phyloP scores from a whole-genome alignment of 345 rosid genomes.

The Trapa bicornis region DNA sequence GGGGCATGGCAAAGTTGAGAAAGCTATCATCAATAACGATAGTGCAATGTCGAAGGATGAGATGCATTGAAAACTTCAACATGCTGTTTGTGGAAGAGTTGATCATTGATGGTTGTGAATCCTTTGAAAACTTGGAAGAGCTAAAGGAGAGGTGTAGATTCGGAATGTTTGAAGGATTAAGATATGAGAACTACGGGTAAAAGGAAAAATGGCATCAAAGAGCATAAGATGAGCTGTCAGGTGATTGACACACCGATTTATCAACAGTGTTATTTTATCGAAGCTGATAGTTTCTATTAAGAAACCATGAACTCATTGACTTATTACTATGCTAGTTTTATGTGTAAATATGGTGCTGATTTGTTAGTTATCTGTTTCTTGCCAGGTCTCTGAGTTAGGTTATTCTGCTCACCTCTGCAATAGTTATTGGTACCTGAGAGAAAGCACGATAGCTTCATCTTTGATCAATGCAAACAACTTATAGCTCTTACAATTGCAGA shows the following conservation, averaged over 20 bases:
- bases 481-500: no score
- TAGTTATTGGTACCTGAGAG: no score
- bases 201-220: not conserved
- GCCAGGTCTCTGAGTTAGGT: no score
- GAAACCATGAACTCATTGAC: no score
- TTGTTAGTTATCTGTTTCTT: no score
- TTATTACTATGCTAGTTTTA: no score
- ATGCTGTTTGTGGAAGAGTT: not conserved
- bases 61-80: not conserved
- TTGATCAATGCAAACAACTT: no score
- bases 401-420: no score
- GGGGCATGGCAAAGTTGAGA: not conserved
- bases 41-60: not conserved
- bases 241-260: not conserved
- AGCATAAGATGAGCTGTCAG: not conserved
- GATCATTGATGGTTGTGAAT: not conserved
- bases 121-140: not conserved
- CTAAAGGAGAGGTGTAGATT: slow-evolving; percentile 2
- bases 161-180: not conserved
- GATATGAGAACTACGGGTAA: not conserved
- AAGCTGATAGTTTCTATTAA: not conserved
- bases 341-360: no score
- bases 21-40: not conserved
- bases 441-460: no score
- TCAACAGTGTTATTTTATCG: not conserved